Evolutionary conservation across 768 basidiomycete species (phyloP).

Genomic region (Tylopilus subfusipes): DNA sequence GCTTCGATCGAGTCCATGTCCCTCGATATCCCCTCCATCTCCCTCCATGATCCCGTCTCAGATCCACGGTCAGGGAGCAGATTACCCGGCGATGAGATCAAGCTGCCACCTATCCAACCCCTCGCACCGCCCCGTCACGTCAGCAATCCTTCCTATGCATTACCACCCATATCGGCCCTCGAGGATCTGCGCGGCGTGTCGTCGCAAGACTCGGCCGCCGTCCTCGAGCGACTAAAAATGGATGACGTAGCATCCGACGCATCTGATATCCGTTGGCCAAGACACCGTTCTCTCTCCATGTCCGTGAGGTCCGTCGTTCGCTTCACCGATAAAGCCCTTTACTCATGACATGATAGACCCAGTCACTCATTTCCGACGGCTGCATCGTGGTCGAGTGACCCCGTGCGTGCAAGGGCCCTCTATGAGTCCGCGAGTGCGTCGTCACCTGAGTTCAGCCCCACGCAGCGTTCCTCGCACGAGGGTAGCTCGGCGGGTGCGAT

Average conservation of each 20-base stretch:
- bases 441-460: constrained; percentile 20
- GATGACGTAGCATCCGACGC: constrained; percentile 39
- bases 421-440: constrained; percentile 15
- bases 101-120: constrained; percentile 41
- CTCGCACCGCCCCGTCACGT: constrained; percentile 28
- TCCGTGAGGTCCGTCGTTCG: constrained; percentile 31
- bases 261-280: constrained; percentile 32
- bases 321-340: neutral
- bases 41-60: constrained; percentile 29
- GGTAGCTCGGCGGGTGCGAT: constrained; percentile 46
- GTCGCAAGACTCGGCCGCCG: constrained; percentile 58
- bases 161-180: constrained; percentile 68
- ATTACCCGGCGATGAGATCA: constrained; percentile 36
- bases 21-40: constrained; percentile 35
- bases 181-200: constrained; percentile 56
- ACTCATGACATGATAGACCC: constrained; percentile 14
- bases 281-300: constrained; percentile 44
- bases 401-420: constrained; percentile 11
- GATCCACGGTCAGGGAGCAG: constrained; percentile 25
- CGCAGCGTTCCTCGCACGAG: constrained; percentile 38
- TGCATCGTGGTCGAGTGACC: constrained; percentile 27
- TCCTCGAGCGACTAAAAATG: constrained; percentile 58
- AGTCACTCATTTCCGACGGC: constrained; percentile 17
- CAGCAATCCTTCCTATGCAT: constrained; percentile 44
- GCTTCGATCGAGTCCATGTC: constrained; percentile 28